These are phyloP conservation scores for Aspergillus baeticus DNA, from an alignment of 495 filamentous ascomycete genomes.

Conservation along the genomic window DNA sequence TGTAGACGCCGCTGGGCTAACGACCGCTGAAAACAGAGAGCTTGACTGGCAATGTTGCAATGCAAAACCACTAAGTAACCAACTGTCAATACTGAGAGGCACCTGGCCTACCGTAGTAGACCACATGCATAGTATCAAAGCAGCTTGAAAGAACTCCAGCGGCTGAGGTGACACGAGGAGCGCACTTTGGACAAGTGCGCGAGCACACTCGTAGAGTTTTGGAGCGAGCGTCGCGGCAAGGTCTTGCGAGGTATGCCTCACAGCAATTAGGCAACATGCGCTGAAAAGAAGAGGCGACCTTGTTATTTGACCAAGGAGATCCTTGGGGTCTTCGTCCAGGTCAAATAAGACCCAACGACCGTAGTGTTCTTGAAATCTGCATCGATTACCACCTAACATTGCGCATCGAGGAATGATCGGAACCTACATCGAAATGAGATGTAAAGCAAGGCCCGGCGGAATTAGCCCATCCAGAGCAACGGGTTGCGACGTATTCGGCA, in stretches of 20 bases:
- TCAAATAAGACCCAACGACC: constrained; percentile 44
- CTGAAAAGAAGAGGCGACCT: constrained; percentile 40
- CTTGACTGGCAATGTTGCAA: constrained; percentile 42
- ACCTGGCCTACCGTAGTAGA: constrained; percentile 48
- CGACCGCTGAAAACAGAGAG: constrained; percentile 30
- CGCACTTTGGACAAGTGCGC: constrained; percentile 29
- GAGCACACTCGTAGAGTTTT: constrained; percentile 38
- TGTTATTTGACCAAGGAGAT: constrained; percentile 28
- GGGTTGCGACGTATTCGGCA: constrained; percentile 22
- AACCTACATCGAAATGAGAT: constrained; percentile 24
- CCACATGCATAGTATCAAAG: constrained; percentile 44
- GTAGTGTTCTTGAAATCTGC: constrained; percentile 26
- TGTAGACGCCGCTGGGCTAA: constrained; percentile 14
- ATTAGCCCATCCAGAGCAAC: constrained; percentile 24
- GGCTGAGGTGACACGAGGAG: constrained; percentile 39
- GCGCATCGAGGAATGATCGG: neutral
- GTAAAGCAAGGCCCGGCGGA: constrained; percentile 19
- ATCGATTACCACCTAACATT: neutral
- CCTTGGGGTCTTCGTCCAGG: constrained; percentile 20
- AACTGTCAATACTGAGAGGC: constrained; percentile 46
- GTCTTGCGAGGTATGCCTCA: constrained; percentile 42
- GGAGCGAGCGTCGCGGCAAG: constrained; percentile 36
- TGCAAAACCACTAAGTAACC: constrained; percentile 46
- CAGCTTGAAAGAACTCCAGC: constrained; percentile 46
- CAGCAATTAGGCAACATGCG: constrained; percentile 43